Evolutionary conservation across 2,329 filamentous ascomycete genomes (phyloP), one percentile per base, ranked within the genome.

Genomic region (Paramyrothecium roridum): DNA sequence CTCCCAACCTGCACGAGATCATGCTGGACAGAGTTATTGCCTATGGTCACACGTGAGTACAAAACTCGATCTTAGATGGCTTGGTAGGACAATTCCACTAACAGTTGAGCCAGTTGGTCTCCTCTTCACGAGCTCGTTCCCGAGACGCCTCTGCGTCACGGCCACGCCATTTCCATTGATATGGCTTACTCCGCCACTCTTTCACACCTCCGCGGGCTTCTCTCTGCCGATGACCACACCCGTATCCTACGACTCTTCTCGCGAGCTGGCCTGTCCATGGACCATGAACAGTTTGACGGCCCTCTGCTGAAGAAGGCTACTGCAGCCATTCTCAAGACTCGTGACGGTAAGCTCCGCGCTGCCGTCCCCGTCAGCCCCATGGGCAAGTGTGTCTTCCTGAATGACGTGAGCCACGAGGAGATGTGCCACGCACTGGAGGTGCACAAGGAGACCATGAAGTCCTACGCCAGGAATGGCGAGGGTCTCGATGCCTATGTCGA

Each of bases 181-280:
- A 90, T 90, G 87, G 87, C 87, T 0, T 90, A 87, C 72, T 88
- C 86, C 0, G 86, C 87, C 0, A 90, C 87, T 0, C 76, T 90
- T 3, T 85, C 87, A 19, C 81, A 86, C 65, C 70, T 77, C 56
- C 81, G 84, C n/a, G 83, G 84, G 3, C 73, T 88, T 0, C 76
- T 90, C 11, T 79, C 76, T 21, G 74, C 83, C 48, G 76, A 74
- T 1, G 86, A 90, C 60, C 85, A 89, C 66, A 76, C 71, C 23
- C 79, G 86, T 19, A 71, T 90, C 1, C 73, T 90, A n/a, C 80
- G 78, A 53, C 76, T 90, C 4, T 90, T 90, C 71, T 89, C 86
- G 0, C 79, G 86, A 48, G 86, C 85, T 7, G 87, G 88, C 20
- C 77, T 90, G 1, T 86, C 86, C 20, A 89, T 90, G 78, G 87